These are phyloP conservation scores for Vaccinium macrocarpon DNA, from an alignment of 148 eudicot genomes.

Conservation along the genomic window DNA sequence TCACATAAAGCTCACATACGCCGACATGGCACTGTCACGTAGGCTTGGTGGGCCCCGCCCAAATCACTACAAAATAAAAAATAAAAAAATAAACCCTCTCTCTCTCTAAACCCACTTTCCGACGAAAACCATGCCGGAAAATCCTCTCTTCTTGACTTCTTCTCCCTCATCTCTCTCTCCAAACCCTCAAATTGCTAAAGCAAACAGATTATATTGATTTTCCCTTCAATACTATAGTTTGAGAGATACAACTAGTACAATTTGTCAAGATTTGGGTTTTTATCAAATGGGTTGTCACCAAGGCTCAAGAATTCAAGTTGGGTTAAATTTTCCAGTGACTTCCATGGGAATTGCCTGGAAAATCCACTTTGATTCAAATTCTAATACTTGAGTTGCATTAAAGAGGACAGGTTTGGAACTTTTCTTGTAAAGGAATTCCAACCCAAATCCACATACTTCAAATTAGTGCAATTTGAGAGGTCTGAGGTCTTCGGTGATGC, in stretches of 20 bases:
- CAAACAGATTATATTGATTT: neutral
- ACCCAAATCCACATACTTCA: constrained; percentile 37
- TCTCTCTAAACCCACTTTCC: too few species aligned
- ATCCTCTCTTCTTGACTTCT: too few species aligned
- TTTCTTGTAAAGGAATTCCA: constrained; percentile 26
- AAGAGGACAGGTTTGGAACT: constrained; percentile 33
- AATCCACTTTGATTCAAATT: constrained; percentile 30
- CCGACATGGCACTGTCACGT: too few species aligned
- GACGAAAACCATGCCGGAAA: too few species aligned
- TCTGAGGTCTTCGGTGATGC: constrained; percentile 19
- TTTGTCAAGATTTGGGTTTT: constrained; percentile 21
- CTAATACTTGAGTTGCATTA: constrained; percentile 25
- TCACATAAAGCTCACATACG: too few species aligned
- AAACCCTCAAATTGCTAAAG: too few species aligned
- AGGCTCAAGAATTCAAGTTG: constrained; percentile 32
- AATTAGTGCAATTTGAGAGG: constrained; percentile 27
- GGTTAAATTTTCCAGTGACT: constrained; percentile 32
- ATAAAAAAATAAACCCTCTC: too few species aligned
- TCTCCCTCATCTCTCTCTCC: too few species aligned
- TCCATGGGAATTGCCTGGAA: constrained; percentile 40
- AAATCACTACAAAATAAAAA: too few species aligned
- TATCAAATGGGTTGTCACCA: constrained; percentile 37
- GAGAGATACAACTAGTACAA: constrained; percentile 31
- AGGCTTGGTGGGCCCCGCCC: too few species aligned
- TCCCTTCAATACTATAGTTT: constrained; percentile 31